Conservation (phyloP, 441 rosid genomes). For the Jatropha podagrica region DNA sequence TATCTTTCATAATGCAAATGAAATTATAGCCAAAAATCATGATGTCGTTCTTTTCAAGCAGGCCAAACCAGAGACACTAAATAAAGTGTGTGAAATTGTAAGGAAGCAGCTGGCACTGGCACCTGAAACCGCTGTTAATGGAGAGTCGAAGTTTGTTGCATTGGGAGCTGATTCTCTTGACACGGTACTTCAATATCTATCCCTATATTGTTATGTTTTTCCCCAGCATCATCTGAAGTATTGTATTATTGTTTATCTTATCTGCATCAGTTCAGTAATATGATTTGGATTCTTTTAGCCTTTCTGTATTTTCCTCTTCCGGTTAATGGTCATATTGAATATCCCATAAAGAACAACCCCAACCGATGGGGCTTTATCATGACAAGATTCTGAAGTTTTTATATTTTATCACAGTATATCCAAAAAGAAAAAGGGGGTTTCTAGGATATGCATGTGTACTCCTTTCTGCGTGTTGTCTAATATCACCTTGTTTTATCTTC, state of each 20-base stretch:
- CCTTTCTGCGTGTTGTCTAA: background rate
- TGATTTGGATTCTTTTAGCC: too few species aligned
- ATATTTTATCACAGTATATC: background rate
- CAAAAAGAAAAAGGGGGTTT: background rate
- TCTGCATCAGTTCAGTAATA: too few species aligned
- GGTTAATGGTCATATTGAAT: background rate
- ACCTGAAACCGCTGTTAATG: slow-evolving; percentile 33
- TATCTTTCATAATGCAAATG: background rate
- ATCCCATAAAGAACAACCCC: background rate
- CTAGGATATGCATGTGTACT: background rate
- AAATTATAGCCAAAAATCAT: background rate
- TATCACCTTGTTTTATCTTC: background rate
- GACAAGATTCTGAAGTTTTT: background rate
- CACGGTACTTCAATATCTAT: slow-evolving; percentile 27
- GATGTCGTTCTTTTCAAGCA: slow-evolving; percentile 7
- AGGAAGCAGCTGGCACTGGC: slow-evolving; percentile 51
- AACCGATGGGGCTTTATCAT: background rate
- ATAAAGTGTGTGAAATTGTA: slow-evolving; percentile 45
- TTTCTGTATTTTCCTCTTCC: background rate
- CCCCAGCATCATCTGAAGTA: background rate
- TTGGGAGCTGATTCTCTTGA: slow-evolving; percentile 60
- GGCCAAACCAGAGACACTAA: slow-evolving; percentile 50
- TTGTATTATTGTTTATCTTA: background rate
- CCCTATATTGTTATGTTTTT: background rate
- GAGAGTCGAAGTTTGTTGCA: slow-evolving; percentile 45